Conservation (phyloP, 768 basidiomycete genomes). For the Mycena chlorophos region DNA sequence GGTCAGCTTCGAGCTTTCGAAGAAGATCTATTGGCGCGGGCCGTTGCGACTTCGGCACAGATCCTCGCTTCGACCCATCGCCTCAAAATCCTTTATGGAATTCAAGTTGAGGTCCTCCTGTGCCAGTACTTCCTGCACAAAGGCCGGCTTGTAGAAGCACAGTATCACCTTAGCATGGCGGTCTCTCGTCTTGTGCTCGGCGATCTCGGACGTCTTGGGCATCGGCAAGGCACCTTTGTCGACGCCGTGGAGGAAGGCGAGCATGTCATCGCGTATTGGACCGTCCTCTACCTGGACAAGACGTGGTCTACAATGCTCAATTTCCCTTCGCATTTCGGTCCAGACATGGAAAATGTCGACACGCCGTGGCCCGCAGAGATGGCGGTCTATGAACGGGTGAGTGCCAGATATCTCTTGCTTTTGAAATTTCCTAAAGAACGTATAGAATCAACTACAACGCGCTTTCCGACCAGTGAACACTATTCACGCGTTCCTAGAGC, state of each 20-base stretch:
- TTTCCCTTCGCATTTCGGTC: constrained; percentile 30
- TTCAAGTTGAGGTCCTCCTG: constrained; percentile 44
- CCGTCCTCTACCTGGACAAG: constrained; percentile 34
- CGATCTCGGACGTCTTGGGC: constrained; percentile 14
- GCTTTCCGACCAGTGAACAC: constrained; percentile 1
- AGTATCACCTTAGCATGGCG: constrained; percentile 41
- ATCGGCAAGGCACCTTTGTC: constrained; percentile 23
- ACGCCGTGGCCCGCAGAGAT: constrained; percentile 41
- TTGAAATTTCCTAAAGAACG: no score
- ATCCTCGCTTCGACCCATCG: constrained; percentile 33
- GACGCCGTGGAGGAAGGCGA: constrained; percentile 38
- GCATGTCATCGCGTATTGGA: constrained; percentile 39
- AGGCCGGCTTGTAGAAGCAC: constrained; percentile 43
- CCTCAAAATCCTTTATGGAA: constrained; percentile 30
- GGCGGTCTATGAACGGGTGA: constrained; percentile 19
- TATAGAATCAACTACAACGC: no score
- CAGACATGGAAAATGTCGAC: constrained; percentile 28
- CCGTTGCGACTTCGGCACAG: constrained; percentile 30
- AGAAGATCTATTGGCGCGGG: constrained; percentile 33
- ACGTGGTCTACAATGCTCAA: constrained; percentile 31
- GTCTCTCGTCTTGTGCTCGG: constrained; percentile 28
- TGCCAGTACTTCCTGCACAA: constrained; percentile 44
- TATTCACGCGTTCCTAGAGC: constrained; percentile 3
- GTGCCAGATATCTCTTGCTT: not conserved
- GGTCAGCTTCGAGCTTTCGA: constrained; percentile 24